Evolutionary conservation across 306 rosid genomes (phyloP).

Genomic region (Vigna reflexopilosa): DNA sequence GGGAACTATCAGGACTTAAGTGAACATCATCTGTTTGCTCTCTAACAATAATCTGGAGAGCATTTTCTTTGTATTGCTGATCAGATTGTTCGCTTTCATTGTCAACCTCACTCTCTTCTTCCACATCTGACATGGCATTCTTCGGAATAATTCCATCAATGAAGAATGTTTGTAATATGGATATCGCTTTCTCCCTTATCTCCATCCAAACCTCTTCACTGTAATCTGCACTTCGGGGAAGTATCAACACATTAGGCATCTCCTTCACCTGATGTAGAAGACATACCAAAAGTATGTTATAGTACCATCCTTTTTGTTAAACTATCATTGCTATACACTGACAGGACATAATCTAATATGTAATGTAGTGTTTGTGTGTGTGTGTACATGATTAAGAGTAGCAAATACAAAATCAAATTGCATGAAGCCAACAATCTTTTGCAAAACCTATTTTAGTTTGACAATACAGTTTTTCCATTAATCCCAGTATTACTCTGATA

Average conservation of each 20-base stretch:
- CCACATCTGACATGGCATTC: constrained; percentile 79
- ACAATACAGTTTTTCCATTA: constrained; percentile 30
- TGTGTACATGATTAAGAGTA: not conserved
- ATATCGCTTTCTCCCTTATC: constrained; percentile 95
- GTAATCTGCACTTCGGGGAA: constrained; percentile 98
- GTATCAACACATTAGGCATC: constrained; percentile 98
- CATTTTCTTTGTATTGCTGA: constrained; percentile 63
- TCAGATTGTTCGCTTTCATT: constrained; percentile 72
- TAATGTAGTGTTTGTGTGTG: not conserved
- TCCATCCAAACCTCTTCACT: constrained; percentile 99
- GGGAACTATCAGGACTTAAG: constrained; percentile 71
- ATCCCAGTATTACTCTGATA: constrained; percentile 27
- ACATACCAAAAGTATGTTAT: constrained; percentile 37
- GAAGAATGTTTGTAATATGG: constrained; percentile 86
- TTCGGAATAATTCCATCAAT: constrained; percentile 81
- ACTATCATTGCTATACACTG: constrained; percentile 4
- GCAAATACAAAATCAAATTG: constrained; percentile 1
- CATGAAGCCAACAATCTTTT: constrained; percentile 20
- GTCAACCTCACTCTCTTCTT: constrained; percentile 71
- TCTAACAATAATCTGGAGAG: constrained; percentile 60
- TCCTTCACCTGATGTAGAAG: constrained; percentile 85
- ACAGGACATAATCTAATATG: constrained; percentile 30
- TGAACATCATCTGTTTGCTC: constrained; percentile 66
- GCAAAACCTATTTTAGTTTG: constrained; percentile 31
- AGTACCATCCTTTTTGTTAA: constrained; percentile 11